A percentile compares a stretch with the other conserved stretches of the same genome.
These are phyloP conservation scores for Nicotiana otophora DNA, from an alignment of 257 asterid genomes.

Conservation along the genomic window DNA sequence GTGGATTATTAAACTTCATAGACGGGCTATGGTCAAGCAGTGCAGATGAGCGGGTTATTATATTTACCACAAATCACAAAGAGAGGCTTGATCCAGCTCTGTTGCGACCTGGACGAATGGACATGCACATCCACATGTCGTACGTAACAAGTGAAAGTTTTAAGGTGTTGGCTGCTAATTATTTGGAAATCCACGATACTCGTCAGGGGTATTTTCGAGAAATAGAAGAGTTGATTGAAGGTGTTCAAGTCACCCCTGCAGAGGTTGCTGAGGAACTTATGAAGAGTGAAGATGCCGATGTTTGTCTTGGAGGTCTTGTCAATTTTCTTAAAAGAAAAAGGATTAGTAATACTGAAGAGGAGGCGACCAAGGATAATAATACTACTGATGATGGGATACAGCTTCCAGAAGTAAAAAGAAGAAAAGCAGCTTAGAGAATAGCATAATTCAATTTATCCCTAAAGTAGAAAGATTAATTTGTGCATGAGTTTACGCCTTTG, in stretches of 20 bases:
- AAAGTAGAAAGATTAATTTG: neutral
- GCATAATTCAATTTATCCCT: neutral
- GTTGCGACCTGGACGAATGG: conserved; percentile 86
- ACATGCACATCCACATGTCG: conserved; percentile 74
- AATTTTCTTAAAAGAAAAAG: conserved; percentile 38
- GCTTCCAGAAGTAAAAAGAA: neutral
- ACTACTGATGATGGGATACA: neutral
- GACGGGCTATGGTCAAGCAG: conserved; percentile 89
- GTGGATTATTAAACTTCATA: conserved; percentile 68
- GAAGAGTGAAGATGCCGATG: conserved; percentile 56
- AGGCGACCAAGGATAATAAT: neutral
- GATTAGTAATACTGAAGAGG: neutral
- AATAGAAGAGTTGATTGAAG: conserved; percentile 34
- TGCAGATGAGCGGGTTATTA: conserved; percentile 63
- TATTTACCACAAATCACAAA: conserved; percentile 71
- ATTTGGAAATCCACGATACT: conserved; percentile 28
- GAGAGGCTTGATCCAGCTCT: conserved; percentile 72
- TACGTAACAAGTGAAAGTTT: conserved; percentile 55
- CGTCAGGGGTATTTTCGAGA: conserved; percentile 25
- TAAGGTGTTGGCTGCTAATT: conserved; percentile 44
- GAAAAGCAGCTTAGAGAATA: neutral
- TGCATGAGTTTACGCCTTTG: neutral
- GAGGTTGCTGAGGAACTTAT: conserved; percentile 74
- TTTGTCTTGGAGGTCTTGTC: conserved; percentile 33
- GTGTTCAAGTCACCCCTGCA: conserved; percentile 51